Conservation (phyloP, 768 basidiomycete genomes). For the Tubosaeta sp. region DNA sequence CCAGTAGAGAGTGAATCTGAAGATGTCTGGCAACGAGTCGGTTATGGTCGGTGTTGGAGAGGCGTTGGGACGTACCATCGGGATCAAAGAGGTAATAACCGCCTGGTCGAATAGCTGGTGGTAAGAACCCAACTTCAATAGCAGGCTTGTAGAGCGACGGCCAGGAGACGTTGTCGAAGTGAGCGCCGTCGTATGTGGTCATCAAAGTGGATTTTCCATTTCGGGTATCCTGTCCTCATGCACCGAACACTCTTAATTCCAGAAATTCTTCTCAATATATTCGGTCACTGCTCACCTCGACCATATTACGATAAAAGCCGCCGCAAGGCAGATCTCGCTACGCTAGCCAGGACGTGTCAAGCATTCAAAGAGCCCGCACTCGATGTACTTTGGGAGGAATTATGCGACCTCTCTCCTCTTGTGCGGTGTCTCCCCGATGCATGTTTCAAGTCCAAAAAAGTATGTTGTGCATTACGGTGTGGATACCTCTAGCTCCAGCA, state of each 20-base stretch:
- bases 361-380: too few relatives aligned
- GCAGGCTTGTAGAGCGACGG: conserved; percentile 37
- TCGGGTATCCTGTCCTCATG: not conserved
- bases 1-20: conserved; percentile 46
- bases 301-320: too few relatives aligned
- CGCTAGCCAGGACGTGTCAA: too few relatives aligned
- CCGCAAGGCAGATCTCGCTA: not conserved
- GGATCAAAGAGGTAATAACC: conserved; percentile 35
- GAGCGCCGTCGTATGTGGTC: not conserved
- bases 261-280: not conserved
- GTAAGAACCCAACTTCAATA: conserved; percentile 29
- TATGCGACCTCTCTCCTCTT: too few relatives aligned
- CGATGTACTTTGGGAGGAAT: too few relatives aligned
- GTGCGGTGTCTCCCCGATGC: not conserved
- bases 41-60: not conserved
- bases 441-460: not conserved
- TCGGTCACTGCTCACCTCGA: not conserved
- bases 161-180: conserved; percentile 27
- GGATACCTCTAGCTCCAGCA: too few relatives aligned
- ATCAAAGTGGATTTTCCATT: conserved; percentile 1
- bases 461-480: not conserved
- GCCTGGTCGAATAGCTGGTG: conserved; percentile 28
- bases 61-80: conserved; percentile 20
- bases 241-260: not conserved
- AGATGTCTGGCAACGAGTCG: conserved; percentile 31